Evolutionary conservation across 2,329 filamentous ascomycete species (phyloP), one percentile per base, ranked within the genome.

Genomic region (Macrophomina pseudophaseolina): DNA sequence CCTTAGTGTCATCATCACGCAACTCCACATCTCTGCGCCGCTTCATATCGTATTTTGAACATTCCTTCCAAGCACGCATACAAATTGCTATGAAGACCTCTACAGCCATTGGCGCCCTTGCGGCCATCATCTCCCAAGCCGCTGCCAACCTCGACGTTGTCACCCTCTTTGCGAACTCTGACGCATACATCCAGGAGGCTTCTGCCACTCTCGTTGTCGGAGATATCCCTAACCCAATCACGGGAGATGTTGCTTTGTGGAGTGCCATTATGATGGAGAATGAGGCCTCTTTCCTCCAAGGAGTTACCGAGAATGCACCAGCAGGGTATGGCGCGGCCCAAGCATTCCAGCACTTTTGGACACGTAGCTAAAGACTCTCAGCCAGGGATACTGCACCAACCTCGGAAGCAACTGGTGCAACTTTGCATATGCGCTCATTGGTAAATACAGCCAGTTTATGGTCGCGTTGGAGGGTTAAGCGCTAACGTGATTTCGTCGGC

Each of bases 231-330:
- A 67, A 67, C 30, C 66, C 68, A 4, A 67, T 69, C 48, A 67
- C 69, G 5, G 72, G 72, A n/a, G 68, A 73, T 64, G 68, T 68
- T 66, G 70, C 72, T 1, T 65, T 72, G 23, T 73, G 72, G 72
- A 72, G 69, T 66, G 71, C 70, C 48, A 72, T 73, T 42, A 71
- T 72, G 69, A 72, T 71, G 67, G 71, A 72, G 16, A 68, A 71
- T 42, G n/a, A 68, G 32, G 68, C 70, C 49, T 56, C 53, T n/a
- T 73, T 73, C 44, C 69, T 72, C 12, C 72, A 73, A 60, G 72
- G 72, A 18, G 69, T 73, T n/a, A 72, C 70, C 12, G 70, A 72
- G 52, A 70, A 71, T 38, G 70, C 69, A 14, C 68, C 49, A 9
- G 49, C 11, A 16, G 49, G 49, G 28, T 52, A 52, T 30, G 23